phyloP scores from a whole-genome alignment of 495 filamentous ascomycete species.

The Annulohypoxylon bovei region DNA sequence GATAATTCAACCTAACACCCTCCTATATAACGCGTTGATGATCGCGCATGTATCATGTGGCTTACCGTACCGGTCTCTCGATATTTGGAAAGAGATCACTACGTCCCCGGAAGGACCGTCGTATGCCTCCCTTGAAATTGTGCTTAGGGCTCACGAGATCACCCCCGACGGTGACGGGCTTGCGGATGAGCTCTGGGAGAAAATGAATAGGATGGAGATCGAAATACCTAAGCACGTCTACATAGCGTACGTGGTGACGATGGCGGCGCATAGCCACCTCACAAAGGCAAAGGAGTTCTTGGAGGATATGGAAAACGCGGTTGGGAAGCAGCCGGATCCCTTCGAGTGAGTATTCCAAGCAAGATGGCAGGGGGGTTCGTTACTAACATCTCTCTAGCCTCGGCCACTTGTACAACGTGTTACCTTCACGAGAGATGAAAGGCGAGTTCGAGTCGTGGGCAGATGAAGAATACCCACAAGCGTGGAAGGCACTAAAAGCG shows the following conservation, averaged over 20 bases:
- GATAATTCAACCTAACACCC: constrained; percentile 77
- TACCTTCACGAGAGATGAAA: constrained; percentile 67
- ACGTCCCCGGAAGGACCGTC: constrained; percentile 82
- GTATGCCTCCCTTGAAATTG: constrained; percentile 77
- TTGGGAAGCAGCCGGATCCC: constrained; percentile 70
- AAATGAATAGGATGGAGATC: constrained; percentile 78
- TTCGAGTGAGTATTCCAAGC: constrained; percentile 70
- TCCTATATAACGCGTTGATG: constrained; percentile 84
- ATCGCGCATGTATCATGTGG: constrained; percentile 78
- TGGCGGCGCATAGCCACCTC: constrained; percentile 74
- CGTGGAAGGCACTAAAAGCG: constrained; percentile 71
- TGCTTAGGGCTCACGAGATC: constrained; percentile 78
- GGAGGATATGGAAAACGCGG: constrained; percentile 68
- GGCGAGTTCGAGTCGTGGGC: constrained; percentile 78
- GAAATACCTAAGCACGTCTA: constrained; percentile 76
- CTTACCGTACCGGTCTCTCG: constrained; percentile 68
- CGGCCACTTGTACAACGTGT: constrained; percentile 76
- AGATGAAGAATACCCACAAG: constrained; percentile 67
- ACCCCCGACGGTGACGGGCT: constrained; percentile 67
- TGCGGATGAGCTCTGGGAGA: constrained; percentile 78
- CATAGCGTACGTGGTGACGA: constrained; percentile 74
- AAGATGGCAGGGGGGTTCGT: background rate
- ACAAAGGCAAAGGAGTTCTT: constrained; percentile 72
- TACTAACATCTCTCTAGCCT: constrained; percentile 59
- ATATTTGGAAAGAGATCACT: constrained; percentile 84